Evolutionary conservation across 2,329 filamentous ascomycete species (phyloP), one percentile per base, ranked within the genome.

Genomic region (Purpureocillium lavendulum): DNA sequence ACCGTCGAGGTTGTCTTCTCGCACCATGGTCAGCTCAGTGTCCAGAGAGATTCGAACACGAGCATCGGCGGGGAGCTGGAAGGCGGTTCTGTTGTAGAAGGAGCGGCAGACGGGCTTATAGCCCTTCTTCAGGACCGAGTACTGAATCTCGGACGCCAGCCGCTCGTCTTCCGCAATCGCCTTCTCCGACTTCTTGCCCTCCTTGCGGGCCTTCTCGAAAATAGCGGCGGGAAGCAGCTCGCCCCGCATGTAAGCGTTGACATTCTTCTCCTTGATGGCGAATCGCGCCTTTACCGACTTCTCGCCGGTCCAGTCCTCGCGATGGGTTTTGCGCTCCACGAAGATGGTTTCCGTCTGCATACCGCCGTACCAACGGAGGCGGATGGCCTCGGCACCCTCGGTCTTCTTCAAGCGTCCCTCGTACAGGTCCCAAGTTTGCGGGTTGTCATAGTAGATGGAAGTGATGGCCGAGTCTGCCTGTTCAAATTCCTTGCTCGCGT

Each of bases 231-330:
- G 89, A 2, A 88, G 86, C 56, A 94, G 73, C 52, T 88, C 80
- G 40, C 92, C 92, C 37, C 74, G 73, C 62, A 98, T 69, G 59
- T 89, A 98, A 12, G 87, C 75, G 56, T 97, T 97, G 56, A 98
- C 84, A 46, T 96, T 86, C 73, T 98, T 98, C 67, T 98, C 92
- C 69, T 98, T 97, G 48, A 92, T 73, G 8, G 85, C 75, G 57
- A 98, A 98, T 33, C 92, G 84, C 33, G 92, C 90, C 69, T 98
- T 98, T 65, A 98, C 92, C 2, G 90, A 97, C 67, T 97, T 95
- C 61, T 98, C 92, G 42, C 92, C 92, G 0, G 92, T 98, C 92
- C 92, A 98, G 61, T 98, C 92, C 62, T 98, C 92, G 30, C 92
- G 83, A 67, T 98, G 92, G 1, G 92, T 98, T 67, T 98, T 98